Conservation (phyloP, 805 yeast genomes). For the Yarrowia divulgata region DNA sequence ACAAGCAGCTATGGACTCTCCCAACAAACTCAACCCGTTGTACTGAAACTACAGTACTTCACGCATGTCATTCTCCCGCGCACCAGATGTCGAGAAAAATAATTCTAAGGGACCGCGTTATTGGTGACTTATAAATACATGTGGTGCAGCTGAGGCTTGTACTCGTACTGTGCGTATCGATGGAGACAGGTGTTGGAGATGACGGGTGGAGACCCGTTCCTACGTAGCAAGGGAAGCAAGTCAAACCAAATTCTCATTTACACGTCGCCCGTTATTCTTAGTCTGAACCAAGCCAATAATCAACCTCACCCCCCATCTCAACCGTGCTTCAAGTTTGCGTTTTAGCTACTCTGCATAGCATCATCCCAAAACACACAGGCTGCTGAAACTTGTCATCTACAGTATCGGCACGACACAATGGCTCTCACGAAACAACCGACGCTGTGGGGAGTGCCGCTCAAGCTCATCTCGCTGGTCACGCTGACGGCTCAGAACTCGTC, state of each 20-base stretch:
- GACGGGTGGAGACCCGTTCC: too few species aligned
- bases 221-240: too few species aligned
- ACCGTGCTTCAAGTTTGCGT: neutral
- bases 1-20: neutral
- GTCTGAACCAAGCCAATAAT: too few species aligned
- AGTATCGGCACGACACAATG: conserved; percentile 13
- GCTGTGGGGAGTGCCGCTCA: conserved; percentile 48
- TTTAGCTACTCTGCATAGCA: neutral
- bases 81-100: too few species aligned
- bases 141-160: neutral
- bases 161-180: too few species aligned
- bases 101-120: neutral
- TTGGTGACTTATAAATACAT: neutral
- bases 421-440: conserved; percentile 31
- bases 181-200: neutral
- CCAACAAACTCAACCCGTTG: neutral
- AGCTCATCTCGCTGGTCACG: conserved; percentile 51
- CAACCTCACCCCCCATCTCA: neutral
- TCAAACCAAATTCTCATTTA: too few species aligned
- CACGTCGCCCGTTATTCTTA: too few species aligned
- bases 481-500: conserved; percentile 53
- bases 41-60: too few species aligned
- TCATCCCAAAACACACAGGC: conserved; percentile 3
- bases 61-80: neutral
- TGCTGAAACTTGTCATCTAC: conserved; percentile 9